Base-by-base conservation (phyloP, 352 stramenopile genomes). In the Phytopythium chamaehyphon region DNA sequence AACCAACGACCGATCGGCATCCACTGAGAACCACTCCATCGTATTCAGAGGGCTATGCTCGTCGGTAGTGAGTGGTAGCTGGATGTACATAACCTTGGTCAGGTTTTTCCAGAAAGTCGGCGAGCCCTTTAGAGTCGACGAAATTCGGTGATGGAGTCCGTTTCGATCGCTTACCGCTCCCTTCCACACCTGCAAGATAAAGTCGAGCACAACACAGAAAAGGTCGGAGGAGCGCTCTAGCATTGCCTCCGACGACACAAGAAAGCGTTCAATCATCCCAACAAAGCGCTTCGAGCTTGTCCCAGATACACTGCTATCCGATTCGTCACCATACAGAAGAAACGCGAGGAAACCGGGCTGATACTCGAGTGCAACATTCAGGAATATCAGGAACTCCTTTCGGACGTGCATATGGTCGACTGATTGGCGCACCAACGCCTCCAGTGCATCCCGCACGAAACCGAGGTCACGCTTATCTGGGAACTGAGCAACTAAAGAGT, bases 331-430 rank as follows among this genome's bases (percentile, higher is more conserved):
- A 22, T 87, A 73, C 0, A 87, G 55, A 2, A 89, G 40, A 14
- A 75, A 57, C 8, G 76, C 73, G 6, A 89, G 62, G 36, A 89
- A 89, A 7, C 69, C 71, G 9, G 75, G 78, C 37, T 90, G 78
- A 44, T 79, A 63, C 23, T 83, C 64, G 19, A 90, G 51, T 10
- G 66, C 86, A 43, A 69, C 51, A 0, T 71, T 81, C 19, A 90
- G 46, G 44, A 90, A 50, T 24, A 71, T 60, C 57, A 90, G 52
- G 12, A 85, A 40, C 44, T 76, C 66, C 36, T 75, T 84, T 18
- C 61, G 59, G 21, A 79, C 16, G 16, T 40, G 22, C 5, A 51
- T n/a, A 21, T 72, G 53, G 12, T 51, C 47, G 16, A 56, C 42
- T 15, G 66, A 70, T 0, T 60, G 53, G 18, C 67, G 65, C 33